A percentile compares a stretch with the other conserved stretches of the same genome.
These are phyloP conservation scores for Vigna angularis DNA, from an alignment of 306 rosid species.

Conservation along the genomic window DNA sequence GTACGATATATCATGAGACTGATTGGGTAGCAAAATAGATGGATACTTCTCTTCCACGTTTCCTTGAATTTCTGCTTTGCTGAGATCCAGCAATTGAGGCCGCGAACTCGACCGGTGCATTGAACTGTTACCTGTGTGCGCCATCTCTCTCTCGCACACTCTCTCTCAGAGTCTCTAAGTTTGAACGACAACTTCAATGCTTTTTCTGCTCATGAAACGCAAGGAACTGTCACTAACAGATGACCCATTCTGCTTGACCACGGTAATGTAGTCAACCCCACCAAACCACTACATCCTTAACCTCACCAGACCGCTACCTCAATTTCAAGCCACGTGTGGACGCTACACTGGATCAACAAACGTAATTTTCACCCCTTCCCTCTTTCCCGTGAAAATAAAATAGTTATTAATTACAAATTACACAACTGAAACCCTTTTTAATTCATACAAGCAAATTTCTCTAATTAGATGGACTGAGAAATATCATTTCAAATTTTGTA, in stretches of 20 bases:
- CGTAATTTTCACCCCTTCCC: not conserved
- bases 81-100: slow-evolving; percentile 80
- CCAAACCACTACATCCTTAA: slow-evolving; percentile 15
- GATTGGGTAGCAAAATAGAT: slow-evolving; percentile 81
- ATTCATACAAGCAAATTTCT: too few relatives aligned
- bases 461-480: too few relatives aligned
- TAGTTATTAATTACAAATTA: too few relatives aligned
- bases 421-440: too few relatives aligned
- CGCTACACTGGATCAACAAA: not conserved
- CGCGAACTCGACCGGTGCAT: slow-evolving; percentile 79
- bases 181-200: slow-evolving; percentile 27
- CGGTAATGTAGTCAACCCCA: not conserved
- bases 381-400: too few relatives aligned
- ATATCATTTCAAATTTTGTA: too few relatives aligned
- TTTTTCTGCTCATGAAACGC: not conserved
- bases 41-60: slow-evolving; percentile 77
- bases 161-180: slow-evolving; percentile 33
- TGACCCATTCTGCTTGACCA: slow-evolving; percentile 33
- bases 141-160: slow-evolving; percentile 46
- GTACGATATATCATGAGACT: slow-evolving; percentile 81
- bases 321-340: not conserved
- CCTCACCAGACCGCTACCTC: not conserved
- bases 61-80: slow-evolving; percentile 82
- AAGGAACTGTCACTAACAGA: slow-evolving; percentile 52
- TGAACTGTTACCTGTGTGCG: slow-evolving; percentile 53